Percentiles rank a stretch among this genome's conserved stretches.
Evolutionary conservation across 768 basidiomycete genomes (phyloP).

Genomic region (Tremella mesenterica): DNA sequence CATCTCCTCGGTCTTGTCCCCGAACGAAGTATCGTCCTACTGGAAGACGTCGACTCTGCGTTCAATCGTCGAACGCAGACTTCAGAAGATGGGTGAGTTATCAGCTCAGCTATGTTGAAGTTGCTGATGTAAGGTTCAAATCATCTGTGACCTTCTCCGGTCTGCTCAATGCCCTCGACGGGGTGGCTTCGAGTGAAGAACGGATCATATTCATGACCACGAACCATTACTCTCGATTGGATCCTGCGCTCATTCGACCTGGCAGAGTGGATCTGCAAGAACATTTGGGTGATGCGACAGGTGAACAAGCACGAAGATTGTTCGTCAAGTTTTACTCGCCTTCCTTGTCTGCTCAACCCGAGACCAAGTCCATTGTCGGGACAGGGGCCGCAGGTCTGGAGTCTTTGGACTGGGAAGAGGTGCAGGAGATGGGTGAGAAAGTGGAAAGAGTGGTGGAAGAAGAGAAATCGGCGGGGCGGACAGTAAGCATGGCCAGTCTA

Average conservation of each 20-base stretch:
- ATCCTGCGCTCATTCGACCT: conserved; percentile 89
- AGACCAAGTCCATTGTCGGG: conserved; percentile 26
- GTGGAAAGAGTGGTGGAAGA: conserved; percentile 54
- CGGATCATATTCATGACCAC: conserved; percentile 99
- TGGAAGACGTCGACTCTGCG: conserved; percentile 95
- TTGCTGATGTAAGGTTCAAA: conserved; percentile 66
- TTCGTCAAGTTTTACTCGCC: conserved; percentile 74
- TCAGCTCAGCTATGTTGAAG: conserved; percentile 49
- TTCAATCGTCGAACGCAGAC: conserved; percentile 89
- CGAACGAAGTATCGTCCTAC: conserved; percentile 83
- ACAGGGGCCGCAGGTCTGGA: conserved; percentile 25
- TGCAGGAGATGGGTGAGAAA: conserved; percentile 50
- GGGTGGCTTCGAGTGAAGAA: conserved; percentile 94
- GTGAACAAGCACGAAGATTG: conserved; percentile 65
- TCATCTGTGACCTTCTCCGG: conserved; percentile 96
- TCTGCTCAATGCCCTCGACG: conserved; percentile 91
- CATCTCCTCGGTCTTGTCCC: conserved; percentile 87
- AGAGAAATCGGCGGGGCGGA: conserved; percentile 52
- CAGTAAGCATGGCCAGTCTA: conserved; percentile 88
- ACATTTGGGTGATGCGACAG: conserved; percentile 75
- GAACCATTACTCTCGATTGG: conserved; percentile 82
- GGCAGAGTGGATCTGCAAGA: conserved; percentile 85
- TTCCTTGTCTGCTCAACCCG: too few relatives aligned
- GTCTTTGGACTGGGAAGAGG: conserved; percentile 31
- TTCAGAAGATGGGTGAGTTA: conserved; percentile 76